Conservation (phyloP, 176 grass and related monocot species). For the Carex myosuroides region DNA sequence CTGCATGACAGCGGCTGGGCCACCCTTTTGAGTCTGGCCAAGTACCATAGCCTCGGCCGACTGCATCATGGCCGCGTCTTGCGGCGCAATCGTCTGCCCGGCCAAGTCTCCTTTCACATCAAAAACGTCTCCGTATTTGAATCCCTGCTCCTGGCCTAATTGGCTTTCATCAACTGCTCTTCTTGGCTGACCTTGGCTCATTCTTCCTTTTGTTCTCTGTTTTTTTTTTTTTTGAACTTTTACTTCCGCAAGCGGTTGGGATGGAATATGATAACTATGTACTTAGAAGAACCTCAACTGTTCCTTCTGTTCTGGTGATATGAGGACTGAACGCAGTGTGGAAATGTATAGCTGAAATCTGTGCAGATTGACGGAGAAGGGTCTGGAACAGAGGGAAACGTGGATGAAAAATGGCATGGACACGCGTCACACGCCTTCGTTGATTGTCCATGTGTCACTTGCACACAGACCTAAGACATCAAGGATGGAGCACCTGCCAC, state of each 20-base stretch:
- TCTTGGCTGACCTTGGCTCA: conserved; percentile 66
- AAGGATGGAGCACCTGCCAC: neutral
- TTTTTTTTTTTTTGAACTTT: neutral
- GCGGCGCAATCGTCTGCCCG: conserved; percentile 33
- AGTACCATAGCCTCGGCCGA: conserved; percentile 40
- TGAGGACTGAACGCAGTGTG: neutral
- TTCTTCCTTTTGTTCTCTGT: neutral
- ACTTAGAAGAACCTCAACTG: neutral
- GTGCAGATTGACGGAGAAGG: neutral
- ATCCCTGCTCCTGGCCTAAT: neutral
- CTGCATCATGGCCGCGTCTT: conserved; percentile 74
- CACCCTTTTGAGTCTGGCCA: conserved; percentile 39
- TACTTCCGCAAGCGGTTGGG: neutral
- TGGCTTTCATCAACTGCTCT: conserved; percentile 17
- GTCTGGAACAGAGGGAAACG: neutral
- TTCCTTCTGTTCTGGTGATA: neutral
- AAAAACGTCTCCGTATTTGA: conserved; percentile 62
- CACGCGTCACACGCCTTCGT: neutral
- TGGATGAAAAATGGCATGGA: neutral
- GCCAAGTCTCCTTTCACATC: conserved; percentile 39
- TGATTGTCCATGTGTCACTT: neutral
- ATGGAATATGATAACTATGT: neutral
- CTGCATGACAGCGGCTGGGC: conserved; percentile 52
- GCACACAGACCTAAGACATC: neutral
- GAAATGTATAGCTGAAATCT: neutral